These are phyloP conservation scores for Brassica incana DNA, from an alignment of 345 rosid genomes.

Conservation along the genomic window DNA sequence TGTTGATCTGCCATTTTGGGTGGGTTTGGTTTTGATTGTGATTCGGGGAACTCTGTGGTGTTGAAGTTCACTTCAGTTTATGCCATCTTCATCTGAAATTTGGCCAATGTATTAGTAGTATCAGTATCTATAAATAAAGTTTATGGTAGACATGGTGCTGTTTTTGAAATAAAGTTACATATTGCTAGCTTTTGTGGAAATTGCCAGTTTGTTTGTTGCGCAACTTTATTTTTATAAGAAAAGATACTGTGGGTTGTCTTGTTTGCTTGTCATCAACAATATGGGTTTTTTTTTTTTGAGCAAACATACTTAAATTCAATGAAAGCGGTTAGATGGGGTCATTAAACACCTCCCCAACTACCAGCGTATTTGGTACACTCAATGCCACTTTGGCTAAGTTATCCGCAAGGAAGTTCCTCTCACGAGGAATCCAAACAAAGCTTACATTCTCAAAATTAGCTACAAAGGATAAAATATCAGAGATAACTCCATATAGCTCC, in stretches of 20 bases:
- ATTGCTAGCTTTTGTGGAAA: conserved; percentile 29
- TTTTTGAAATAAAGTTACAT: conserved; percentile 34
- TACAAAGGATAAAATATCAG: too few relatives aligned
- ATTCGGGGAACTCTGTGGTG: background rate
- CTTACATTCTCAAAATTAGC: too few relatives aligned
- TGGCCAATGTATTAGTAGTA: conserved; percentile 27
- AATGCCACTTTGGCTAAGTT: too few relatives aligned
- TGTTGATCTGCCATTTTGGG: conserved; percentile 28
- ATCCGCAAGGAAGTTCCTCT: too few relatives aligned
- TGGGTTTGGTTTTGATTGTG: background rate
- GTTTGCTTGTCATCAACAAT: conserved; percentile 2
- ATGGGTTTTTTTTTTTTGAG: too few relatives aligned
- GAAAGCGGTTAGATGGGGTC: too few relatives aligned
- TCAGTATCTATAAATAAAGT: conserved; percentile 17
- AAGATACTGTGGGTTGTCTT: conserved; percentile 4
- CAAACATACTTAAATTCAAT: too few relatives aligned
- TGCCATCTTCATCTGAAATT: background rate
- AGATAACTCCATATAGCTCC: too few relatives aligned
- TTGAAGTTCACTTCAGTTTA: conserved; percentile 15
- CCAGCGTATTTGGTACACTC: too few relatives aligned
- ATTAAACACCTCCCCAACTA: too few relatives aligned
- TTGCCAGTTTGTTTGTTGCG: conserved; percentile 1
- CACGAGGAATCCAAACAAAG: too few relatives aligned
- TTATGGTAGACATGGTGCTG: background rate
- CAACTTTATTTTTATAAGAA: background rate